Evolutionary conservation across 306 rosid species (phyloP), one percentile per base, ranked within the genome.

Genomic region (Abrus precatorius): DNA sequence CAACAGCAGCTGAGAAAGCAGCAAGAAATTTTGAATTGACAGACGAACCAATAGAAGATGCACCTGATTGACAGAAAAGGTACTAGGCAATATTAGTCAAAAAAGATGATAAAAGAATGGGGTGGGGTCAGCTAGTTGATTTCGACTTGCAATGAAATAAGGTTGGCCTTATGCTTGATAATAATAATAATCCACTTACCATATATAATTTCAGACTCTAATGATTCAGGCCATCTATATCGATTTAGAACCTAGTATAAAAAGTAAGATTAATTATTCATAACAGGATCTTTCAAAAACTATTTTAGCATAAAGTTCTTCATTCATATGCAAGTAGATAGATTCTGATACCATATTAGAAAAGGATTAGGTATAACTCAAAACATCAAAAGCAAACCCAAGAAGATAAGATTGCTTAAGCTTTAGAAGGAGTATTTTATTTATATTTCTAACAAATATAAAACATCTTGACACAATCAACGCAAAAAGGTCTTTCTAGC

Each of bases 41-140:
- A 68, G 89, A 82, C 67, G 97, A 84, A 75, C 97, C 95, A 82
- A 92, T 89, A 27, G 95, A 92, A 67, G 97, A 92, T 63, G 97
- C 84, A 54, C 95, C 97, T 92, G 85, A 71, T 63, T 34, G 66
- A 74, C 67, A 72, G 66, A 81, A 75, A 65, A 74, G 30, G 32
- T 41, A 53, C 57, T 69, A 75, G 74, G 69, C 71, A 76, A 65
- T 40, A 78, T 2, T 48, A 70, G 61, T 62, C 50, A 70, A 55
- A 70, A 72, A 64, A 47, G 76, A 53, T 73, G 29, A 41, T 52
- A 29, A n/a, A 30, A 30, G 5, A 56, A 56, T 7, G 70, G 32
- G 76, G 50, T 7, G 70, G 27, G 76, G 50, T 7, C 75, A 48
- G 53, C 38, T 70, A 12, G 44, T 54, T 34, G 73, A 77, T 72